Conservation (phyloP, 164 flowering plant genomes). For the Pachysandra terminalis region DNA sequence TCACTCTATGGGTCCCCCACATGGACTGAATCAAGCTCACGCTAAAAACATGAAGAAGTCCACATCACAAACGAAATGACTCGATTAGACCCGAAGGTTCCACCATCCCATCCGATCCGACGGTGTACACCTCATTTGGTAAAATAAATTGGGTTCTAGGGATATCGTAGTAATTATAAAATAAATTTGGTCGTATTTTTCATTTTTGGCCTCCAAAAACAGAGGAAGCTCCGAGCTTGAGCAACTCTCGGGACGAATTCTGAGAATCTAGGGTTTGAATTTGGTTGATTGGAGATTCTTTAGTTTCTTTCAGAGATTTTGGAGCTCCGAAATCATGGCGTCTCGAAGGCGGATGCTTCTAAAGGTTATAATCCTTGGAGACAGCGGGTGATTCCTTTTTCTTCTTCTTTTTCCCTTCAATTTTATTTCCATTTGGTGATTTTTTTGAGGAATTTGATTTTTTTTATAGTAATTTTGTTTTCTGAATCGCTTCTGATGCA, state of each 20-base stretch:
- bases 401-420: neutral
- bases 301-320: neutral
- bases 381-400: conserved; percentile 48
- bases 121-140: no score
- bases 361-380: conserved; percentile 73
- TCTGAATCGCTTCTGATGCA: neutral
- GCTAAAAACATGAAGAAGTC: no score
- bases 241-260: neutral
- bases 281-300: neutral
- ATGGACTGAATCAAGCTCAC: no score
- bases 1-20: no score
- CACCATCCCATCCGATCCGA: no score
- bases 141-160: no score
- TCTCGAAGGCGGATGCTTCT: conserved; percentile 67
- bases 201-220: no score
- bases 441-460: neutral
- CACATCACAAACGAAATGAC: no score
- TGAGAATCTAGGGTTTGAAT: neutral
- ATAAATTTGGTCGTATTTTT: no score
- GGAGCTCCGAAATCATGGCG: conserved; percentile 37
- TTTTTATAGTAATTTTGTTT: neutral
- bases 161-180: no score
- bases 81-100: no score
- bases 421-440: neutral
- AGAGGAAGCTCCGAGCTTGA: no score